Base-by-base conservation (phyloP, 441 rosid species). In the Gossypium davidsonii region DNA sequence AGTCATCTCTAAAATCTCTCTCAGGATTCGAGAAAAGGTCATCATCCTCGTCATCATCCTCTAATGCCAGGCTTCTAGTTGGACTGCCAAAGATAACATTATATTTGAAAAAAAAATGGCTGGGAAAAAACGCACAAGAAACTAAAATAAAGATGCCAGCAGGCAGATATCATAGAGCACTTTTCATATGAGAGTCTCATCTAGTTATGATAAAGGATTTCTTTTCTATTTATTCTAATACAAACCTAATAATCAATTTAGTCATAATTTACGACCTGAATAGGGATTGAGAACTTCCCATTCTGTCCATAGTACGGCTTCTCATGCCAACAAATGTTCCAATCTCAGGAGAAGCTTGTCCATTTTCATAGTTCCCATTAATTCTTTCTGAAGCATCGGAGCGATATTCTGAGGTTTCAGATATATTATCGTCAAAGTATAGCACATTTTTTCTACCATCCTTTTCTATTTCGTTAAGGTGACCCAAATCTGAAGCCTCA, bases 21-120 rank as follows among this genome's bases (percentile, higher is more conserved):
- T 82, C 90, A 44, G 74, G 51, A 77, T 81, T 86, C 0, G 91
- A 10, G 74, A 84, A 82, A 44, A 80, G 72, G 37, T 85, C 89
- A 21, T 92, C 91, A 39, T 87, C 92, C 64, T 84, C 87, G 52
- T 88, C 97, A 72, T 90, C 88, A 62, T 90, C 98, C 70, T 90
- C 95, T 11, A 90, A 88, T 68, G 72, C 74, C 73, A 82, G 74
- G 81, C 92, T 91, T 89, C 85, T 90, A 83, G 82, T 93, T 90
- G 98, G 87, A 86, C 99, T 95, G 99, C 90, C 95, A 89, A 84
- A 84, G 77, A 84, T 76, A 85, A 82, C 55, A 75, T 74, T 67
- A 77, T 70, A 82, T 83, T 70, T 73, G 77, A 86, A 76, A 59
- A 61, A 73, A 42, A 74, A 42, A n/a, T 26, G 44, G 10, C 39